phyloP scores from a whole-genome alignment of 257 asterid genomes.

The Przewalskia tangutica region DNA sequence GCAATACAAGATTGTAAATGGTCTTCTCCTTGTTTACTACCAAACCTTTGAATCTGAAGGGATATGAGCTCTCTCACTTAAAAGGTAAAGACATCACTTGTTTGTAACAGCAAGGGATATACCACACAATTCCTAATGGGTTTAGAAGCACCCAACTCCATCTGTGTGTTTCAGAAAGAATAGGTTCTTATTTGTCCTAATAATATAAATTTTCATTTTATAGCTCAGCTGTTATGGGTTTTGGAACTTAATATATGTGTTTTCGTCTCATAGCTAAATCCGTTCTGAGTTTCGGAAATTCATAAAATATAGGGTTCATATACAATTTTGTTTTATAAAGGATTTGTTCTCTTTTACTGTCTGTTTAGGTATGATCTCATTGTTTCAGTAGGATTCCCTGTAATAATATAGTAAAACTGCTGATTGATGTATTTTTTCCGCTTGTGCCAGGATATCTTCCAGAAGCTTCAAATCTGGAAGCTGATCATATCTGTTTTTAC shows the following conservation, averaged over 20 bases:
- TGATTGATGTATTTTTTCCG: slow-evolving; percentile 6
- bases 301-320: neutral
- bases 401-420: neutral
- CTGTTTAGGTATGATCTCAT: neutral
- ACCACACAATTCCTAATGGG: neutral
- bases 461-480: slow-evolving; percentile 89
- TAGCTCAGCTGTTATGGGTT: neutral
- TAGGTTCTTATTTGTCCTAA: neutral
- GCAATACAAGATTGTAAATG: neutral
- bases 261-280: neutral
- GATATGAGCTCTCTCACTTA: neutral
- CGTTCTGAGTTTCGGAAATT: neutral
- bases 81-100: neutral
- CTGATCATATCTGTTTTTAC: slow-evolving; percentile 77
- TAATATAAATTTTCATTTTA: neutral
- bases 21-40: neutral
- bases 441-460: slow-evolving; percentile 77
- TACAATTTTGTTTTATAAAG: neutral
- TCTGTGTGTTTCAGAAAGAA: neutral
- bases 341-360: neutral
- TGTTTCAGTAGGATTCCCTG: neutral
- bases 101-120: neutral
- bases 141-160: neutral
- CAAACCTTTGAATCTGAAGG: neutral
- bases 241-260: neutral